Percentiles rank a stretch among this genome's conserved stretches.
Conservation (phyloP, 148 eudicot genomes). For the Cornus controversa region DNA sequence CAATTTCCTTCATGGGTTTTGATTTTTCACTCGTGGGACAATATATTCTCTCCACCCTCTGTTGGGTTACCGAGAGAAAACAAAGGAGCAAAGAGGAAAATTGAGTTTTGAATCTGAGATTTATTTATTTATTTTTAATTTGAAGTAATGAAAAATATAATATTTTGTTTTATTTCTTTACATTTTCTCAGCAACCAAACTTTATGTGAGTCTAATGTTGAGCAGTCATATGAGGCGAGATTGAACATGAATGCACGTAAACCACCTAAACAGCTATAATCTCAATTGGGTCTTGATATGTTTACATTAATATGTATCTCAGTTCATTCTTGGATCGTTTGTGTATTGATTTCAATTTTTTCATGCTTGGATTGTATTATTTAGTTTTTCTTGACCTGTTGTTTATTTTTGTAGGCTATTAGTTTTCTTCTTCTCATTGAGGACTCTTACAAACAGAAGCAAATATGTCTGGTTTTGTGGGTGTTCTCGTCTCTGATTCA, state of each 20-base stretch:
- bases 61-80: slow-evolving; percentile 7
- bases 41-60: neutral
- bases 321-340: neutral
- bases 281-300: neutral
- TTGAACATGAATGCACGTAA: slow-evolving; percentile 5
- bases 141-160: neutral
- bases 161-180: neutral
- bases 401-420: neutral
- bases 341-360: neutral
- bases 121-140: no score
- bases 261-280: neutral
- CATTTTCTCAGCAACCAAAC: slow-evolving; percentile 2
- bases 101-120: neutral
- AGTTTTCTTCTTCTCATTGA: slow-evolving; percentile 17
- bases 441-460: slow-evolving; percentile 10
- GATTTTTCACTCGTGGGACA: neutral
- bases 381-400: neutral
- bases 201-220: neutral
- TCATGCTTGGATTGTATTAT: neutral
- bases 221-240: neutral
- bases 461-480: slow-evolving; percentile 63
- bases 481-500: slow-evolving; percentile 81
- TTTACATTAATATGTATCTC: neutral
- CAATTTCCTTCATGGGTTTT: neutral
- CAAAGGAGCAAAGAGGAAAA: neutral